Evolutionary conservation across 31 red algal genomes (phyloP).

Genomic region (Endocladia muricata): DNA sequence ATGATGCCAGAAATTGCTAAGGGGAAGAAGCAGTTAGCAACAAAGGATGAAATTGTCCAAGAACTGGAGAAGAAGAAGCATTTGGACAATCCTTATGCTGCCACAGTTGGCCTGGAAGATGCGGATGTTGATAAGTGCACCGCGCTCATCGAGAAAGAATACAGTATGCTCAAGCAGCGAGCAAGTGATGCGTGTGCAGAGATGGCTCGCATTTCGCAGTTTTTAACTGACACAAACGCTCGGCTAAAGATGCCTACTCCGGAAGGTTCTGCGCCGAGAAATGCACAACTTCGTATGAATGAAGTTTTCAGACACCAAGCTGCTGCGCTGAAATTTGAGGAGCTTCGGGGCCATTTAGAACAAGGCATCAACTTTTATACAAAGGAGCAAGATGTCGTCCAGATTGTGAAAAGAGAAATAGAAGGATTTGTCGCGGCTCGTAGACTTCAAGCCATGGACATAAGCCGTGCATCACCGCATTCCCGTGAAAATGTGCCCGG

Average conservation of each 20-base stretch:
- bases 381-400: slow-evolving; percentile 37
- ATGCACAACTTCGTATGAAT: slow-evolving; percentile 25
- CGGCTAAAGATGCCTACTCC: slow-evolving; percentile 20
- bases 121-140: slow-evolving; percentile 20
- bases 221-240: slow-evolving; percentile 10
- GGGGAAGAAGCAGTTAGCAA: slow-evolving; percentile 5
- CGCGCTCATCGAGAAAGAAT: slow-evolving; percentile 29
- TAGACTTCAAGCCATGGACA: slow-evolving; percentile 10
- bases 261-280: not conserved
- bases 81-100: slow-evolving; percentile 24
- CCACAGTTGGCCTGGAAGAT: slow-evolving; percentile 8
- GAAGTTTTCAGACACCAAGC: slow-evolving; percentile 61
- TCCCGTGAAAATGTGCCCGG: not conserved
- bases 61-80: slow-evolving; percentile 55
- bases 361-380: slow-evolving; percentile 54
- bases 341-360: slow-evolving; percentile 51
- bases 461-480: not conserved
- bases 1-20: slow-evolving; percentile 27
- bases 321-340: slow-evolving; percentile 45
- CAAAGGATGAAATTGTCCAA: slow-evolving; percentile 43
- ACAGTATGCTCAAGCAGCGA: slow-evolving; percentile 15
- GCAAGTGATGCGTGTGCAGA: not conserved
- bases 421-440: slow-evolving; percentile 41
- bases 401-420: slow-evolving; percentile 34
- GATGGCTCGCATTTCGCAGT: slow-evolving; percentile 17